Percentiles rank a stretch among this genome's conserved stretches.
Evolutionary conservation across 2,329 filamentous ascomycete species (phyloP).

Genomic region (Lecanicillium sp.): DNA sequence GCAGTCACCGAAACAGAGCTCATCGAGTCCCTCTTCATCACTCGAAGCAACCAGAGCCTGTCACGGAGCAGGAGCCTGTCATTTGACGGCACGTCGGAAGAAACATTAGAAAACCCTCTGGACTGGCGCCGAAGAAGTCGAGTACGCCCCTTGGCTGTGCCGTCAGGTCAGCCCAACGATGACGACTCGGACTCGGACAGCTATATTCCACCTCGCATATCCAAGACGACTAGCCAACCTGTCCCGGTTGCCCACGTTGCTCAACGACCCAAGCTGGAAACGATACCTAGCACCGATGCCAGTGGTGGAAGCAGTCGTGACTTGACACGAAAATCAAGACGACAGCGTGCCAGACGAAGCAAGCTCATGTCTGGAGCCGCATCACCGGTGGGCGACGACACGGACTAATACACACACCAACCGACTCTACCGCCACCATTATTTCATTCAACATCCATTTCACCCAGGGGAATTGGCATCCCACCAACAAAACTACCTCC

Average conservation of each 20-base stretch:
- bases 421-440: neutral
- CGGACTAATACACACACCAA: slow-evolving; percentile 17
- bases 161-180: slow-evolving; percentile 21
- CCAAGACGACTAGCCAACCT: slow-evolving; percentile 10
- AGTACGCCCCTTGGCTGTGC: slow-evolving; percentile 19
- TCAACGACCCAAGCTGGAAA: slow-evolving; percentile 37
- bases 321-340: slow-evolving; percentile 20
- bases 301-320: slow-evolving; percentile 17
- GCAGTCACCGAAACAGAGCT: slow-evolving; percentile 34
- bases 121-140: slow-evolving; percentile 19
- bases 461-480: too few relatives aligned
- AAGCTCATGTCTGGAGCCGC: slow-evolving; percentile 22
- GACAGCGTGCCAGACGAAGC: slow-evolving; percentile 20
- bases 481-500: neutral
- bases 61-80: slow-evolving; percentile 29
- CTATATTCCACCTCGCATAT: slow-evolving; percentile 18
- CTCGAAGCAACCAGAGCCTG: slow-evolving; percentile 22
- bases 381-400: slow-evolving; percentile 31
- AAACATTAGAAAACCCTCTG: slow-evolving; percentile 21
- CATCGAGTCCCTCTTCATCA: slow-evolving; percentile 33
- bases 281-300: slow-evolving; percentile 35
- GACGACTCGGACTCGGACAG: slow-evolving; percentile 16
- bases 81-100: slow-evolving; percentile 25
- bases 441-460: too few relatives aligned
- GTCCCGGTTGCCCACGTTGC: slow-evolving; percentile 23